Conservation (phyloP, 139 green algal genomes). For the Coccomyxa sp. region DNA sequence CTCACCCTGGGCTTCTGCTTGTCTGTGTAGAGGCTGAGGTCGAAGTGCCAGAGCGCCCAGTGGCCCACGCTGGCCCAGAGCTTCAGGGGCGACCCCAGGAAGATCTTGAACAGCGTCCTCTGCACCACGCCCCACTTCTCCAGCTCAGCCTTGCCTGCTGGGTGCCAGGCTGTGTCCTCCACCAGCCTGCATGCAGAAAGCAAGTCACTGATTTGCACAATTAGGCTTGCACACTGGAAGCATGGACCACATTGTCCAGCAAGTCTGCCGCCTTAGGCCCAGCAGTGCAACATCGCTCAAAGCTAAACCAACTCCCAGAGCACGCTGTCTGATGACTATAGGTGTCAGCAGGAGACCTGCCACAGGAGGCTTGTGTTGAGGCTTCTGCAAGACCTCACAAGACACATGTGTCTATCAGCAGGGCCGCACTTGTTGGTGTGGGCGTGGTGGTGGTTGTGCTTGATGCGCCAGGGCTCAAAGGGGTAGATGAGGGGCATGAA, state of each 20-base stretch:
- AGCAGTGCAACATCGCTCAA: not conserved
- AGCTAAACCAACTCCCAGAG: not conserved
- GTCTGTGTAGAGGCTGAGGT: constrained; percentile 79
- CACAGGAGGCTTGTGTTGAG: no score
- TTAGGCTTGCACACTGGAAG: not conserved
- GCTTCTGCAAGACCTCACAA: no score
- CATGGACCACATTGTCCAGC: not conserved
- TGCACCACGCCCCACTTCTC: constrained; percentile 31
- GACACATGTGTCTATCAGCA: not conserved
- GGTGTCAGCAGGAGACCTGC: not conserved
- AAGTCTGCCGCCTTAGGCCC: not conserved
- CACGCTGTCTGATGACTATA: not conserved
- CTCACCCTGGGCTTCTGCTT: constrained; percentile 72
- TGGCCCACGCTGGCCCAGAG: constrained; percentile 85
- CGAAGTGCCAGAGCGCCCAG: constrained; percentile 90
- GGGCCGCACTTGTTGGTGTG: constrained; percentile 93
- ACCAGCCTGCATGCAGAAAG: constrained; percentile 56
- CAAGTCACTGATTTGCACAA: not conserved
- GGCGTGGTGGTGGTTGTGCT: constrained; percentile 98
- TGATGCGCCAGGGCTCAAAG: constrained; percentile 98
- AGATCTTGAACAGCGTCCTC: constrained; percentile 55
- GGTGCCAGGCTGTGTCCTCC: constrained; percentile 95
- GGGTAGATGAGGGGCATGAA: constrained; percentile 95
- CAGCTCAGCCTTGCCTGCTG: constrained; percentile 59
- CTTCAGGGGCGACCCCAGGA: constrained; percentile 89